Base-by-base conservation (phyloP, 164 flowering plant species). In the Litsea cubeba region DNA sequence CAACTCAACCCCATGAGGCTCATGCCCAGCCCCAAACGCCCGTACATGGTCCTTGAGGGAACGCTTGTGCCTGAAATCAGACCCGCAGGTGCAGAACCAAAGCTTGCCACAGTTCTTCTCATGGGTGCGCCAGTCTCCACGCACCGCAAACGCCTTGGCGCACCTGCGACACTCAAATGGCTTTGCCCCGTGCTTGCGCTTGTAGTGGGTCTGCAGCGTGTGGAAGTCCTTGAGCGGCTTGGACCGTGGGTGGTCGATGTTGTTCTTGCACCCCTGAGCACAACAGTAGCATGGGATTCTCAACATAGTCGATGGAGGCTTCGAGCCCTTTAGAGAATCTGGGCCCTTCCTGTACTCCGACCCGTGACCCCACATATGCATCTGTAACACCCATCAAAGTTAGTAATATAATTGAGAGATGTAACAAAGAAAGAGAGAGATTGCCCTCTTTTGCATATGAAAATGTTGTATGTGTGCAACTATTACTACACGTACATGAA, bases 281-380 rank as follows among this genome's bases (percentile, higher is more conserved):
- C 94, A 90, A 73, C 92, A 90, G 57, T 88, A 88, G 73, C 92
- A 90, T 0, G 92, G 90, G 0, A 90, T 67, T 50, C 89, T 81
- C 25, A 88, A 75, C 78, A 86, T 81, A 3, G 88, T 76, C 2
- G 91, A 83, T 0, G 84, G 75, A 4, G 87, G 82, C 35, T 86
- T 86, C 22, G 87, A 79, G 11, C 90, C 92, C 40, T 82, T 83
- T 7, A 88, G 75, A 1, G 88, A 88, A 24, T 88, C 87, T 1
- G 88, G 84, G 0, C 89, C 89, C 65, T 82, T 87, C 49, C 91
- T 49, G 69, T 81, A 88, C 74, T 87, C 81, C 12, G 91, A 88
- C 18, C 91, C 91, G 75, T 88, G 91, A 25, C 91, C 91, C 91
- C 92, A 87, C 88, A 87, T 85, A 54, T 88, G 92, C 92, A 88